A percentile compares a stretch with the other conserved stretches of the same genome.
phyloP scores from a whole-genome alignment of 2,329 filamentous ascomycete genomes.

The Neofusicoccum laricinum region DNA sequence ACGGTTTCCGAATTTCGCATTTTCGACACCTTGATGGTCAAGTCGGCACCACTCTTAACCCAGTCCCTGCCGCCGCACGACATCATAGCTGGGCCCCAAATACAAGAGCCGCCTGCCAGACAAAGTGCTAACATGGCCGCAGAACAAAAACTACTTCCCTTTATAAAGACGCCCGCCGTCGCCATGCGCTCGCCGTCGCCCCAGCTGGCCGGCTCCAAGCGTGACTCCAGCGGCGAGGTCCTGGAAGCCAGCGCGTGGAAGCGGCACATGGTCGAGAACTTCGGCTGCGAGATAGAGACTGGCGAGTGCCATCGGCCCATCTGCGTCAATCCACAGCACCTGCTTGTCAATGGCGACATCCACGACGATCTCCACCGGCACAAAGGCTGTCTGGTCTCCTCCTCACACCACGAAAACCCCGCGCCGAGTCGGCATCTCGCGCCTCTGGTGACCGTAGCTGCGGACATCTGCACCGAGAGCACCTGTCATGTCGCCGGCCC shows the following conservation, averaged over 20 bases:
- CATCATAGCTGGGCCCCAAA: not conserved
- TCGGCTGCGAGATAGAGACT: constrained; percentile 14
- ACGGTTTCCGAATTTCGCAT: constrained; percentile 8
- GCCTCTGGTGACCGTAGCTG: not conserved
- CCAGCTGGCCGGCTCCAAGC: constrained; percentile 16
- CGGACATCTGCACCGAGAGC: constrained; percentile 14
- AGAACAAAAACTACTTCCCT: constrained; percentile 10
- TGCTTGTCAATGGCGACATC: constrained; percentile 10
- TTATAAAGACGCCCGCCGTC: not conserved
- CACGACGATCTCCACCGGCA: constrained; percentile 12
- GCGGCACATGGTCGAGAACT: constrained; percentile 9
- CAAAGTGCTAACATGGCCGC: constrained; percentile 9
- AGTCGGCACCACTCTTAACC: not conserved
- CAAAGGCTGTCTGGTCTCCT: not conserved
- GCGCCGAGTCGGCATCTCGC: not conserved
- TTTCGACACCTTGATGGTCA: constrained; percentile 17
- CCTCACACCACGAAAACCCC: not conserved
- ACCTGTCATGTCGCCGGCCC: not conserved
- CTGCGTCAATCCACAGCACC: constrained; percentile 15
- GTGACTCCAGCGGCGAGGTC: constrained; percentile 9
- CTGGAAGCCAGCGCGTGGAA: constrained; percentile 1
- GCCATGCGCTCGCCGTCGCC: constrained; percentile 15
- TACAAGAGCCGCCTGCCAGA: not conserved
- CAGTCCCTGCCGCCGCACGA: not conserved
- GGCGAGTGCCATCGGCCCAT: constrained; percentile 11